These are phyloP conservation scores for Chaetoceros tenuissimus DNA, from an alignment of 108 stramenopile species.

Conservation along the genomic window DNA sequence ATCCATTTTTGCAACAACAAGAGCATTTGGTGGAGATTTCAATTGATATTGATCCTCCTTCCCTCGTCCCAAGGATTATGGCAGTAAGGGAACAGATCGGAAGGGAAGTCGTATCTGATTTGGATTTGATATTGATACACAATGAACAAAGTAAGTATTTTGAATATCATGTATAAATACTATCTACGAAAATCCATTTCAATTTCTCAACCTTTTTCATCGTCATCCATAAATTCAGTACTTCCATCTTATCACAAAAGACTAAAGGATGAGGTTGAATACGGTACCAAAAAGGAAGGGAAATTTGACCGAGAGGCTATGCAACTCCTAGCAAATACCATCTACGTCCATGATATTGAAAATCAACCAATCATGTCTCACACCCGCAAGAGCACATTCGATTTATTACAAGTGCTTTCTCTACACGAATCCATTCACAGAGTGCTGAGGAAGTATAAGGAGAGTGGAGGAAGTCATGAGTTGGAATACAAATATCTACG, in stretches of 20 bases:
- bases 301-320: not conserved
- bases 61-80: conserved; percentile 45
- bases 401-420: conserved; percentile 46
- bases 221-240: not conserved
- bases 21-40: conserved; percentile 28
- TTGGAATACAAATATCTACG: conserved; percentile 18
- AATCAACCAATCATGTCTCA: conserved; percentile 52
- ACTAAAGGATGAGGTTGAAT: not conserved
- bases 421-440: conserved; percentile 55
- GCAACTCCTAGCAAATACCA: not conserved
- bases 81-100: conserved; percentile 67
- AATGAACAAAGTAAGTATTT: not conserved
- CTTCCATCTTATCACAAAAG: not conserved
- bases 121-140: conserved; percentile 25
- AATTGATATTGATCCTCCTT: conserved; percentile 65
- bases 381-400: conserved; percentile 72
- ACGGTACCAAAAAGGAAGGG: not conserved
- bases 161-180: not conserved
- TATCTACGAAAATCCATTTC: no score
- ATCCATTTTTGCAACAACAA: conserved; percentile 1
- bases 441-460: conserved; percentile 25
- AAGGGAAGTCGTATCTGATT: conserved; percentile 43
- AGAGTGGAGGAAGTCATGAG: conserved; percentile 12
- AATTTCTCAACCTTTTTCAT: not conserved
- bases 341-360: conserved; percentile 1